Base-by-base conservation (phyloP, 371 early-diverging fungal species). In the Apophysomyces variabilis region DNA sequence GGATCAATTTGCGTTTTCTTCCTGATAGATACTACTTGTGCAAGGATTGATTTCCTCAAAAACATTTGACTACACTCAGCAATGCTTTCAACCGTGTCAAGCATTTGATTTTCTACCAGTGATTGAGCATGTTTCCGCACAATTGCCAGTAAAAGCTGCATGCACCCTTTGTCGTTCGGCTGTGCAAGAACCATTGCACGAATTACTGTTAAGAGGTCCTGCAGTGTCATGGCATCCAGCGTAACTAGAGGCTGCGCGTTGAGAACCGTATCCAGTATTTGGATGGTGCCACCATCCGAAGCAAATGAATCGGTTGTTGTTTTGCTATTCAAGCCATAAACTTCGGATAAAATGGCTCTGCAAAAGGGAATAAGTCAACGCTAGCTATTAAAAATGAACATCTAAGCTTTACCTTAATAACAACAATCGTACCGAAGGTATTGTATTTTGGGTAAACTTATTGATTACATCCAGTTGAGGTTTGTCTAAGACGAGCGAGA, bases 401-500 rank as follows among this genome's bases (percentile, higher is more conserved):
- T 45, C 21, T 50, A 14, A 7, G 7, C 13, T 21, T 21, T 50
- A 50, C 54, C 54, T 50, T n/a, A 50, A 1, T 5, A 50, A 26
- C 32, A 50, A 5, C 21, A 21, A 50, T 6, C 54, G 54, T 26
- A 50, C 54, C 1, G 54, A 50, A 9, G 54, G 54, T 50, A 21
- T 21, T 11, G 54, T 50, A 11, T 50, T 50, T 9, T 50, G 54
- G 5, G 62, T 57, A 3, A 54, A 50, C 44, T 68, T 68, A 1
- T 14, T 57, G 4, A 66, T 65, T 7, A 72, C 54, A 41, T 73
- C 73, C 11, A 37, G 21, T 39, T 69, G 66, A 18, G 67, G 62
- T 35, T 54, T 58, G 0, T 35, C 60, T 38, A 66, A 11, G 46
- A n/a, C 5, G 58, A 65, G 35, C 61, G 64, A 41, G 64, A 61